Evolutionary conservation across 2,329 filamentous ascomycete genomes (phyloP).

Genomic region (Xylariaceae sp.): DNA sequence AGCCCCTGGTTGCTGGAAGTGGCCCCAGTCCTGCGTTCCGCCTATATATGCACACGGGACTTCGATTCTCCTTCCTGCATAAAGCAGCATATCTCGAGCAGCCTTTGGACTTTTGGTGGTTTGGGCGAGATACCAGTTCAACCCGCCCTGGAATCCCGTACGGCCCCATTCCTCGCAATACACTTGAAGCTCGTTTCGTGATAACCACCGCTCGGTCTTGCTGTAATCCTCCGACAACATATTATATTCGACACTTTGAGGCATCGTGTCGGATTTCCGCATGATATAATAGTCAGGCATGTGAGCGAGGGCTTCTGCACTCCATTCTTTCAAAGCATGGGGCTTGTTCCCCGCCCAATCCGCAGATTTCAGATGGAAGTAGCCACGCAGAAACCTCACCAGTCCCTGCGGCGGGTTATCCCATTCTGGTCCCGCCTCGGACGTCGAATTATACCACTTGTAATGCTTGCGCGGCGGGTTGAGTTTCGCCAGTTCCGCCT

Average conservation of each 20-base stretch:
- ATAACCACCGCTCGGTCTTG: constrained; percentile 48
- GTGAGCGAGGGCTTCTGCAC: constrained; percentile 49
- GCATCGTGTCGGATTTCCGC: constrained; percentile 53
- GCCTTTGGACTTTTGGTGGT: constrained; percentile 43
- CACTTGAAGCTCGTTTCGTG: constrained; percentile 51
- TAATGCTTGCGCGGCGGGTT: constrained; percentile 61
- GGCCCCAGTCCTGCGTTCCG: constrained; percentile 61
- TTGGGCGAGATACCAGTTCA: constrained; percentile 63
- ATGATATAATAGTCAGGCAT: constrained; percentile 68
- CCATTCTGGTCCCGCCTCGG: constrained; percentile 45
- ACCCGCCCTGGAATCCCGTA: constrained; percentile 58
- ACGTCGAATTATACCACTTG: constrained; percentile 59
- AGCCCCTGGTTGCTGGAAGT: constrained; percentile 60
- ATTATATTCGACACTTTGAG: constrained; percentile 47
- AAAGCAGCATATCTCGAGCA: constrained; percentile 50
- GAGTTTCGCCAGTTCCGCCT: constrained; percentile 49
- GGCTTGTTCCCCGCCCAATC: constrained; percentile 53
- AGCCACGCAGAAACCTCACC: constrained; percentile 57
- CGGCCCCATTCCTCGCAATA: constrained; percentile 57
- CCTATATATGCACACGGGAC: constrained; percentile 58
- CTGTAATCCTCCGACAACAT: constrained; percentile 48
- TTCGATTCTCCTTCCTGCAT: constrained; percentile 55
- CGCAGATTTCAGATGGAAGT: constrained; percentile 63
- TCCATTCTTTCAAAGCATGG: constrained; percentile 49
- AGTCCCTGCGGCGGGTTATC: constrained; percentile 36